Percentiles rank a stretch among this genome's conserved stretches.
These are phyloP conservation scores for Zasmidium angulare DNA, from an alignment of 2,329 filamentous ascomycete genomes.

Conservation along the genomic window DNA sequence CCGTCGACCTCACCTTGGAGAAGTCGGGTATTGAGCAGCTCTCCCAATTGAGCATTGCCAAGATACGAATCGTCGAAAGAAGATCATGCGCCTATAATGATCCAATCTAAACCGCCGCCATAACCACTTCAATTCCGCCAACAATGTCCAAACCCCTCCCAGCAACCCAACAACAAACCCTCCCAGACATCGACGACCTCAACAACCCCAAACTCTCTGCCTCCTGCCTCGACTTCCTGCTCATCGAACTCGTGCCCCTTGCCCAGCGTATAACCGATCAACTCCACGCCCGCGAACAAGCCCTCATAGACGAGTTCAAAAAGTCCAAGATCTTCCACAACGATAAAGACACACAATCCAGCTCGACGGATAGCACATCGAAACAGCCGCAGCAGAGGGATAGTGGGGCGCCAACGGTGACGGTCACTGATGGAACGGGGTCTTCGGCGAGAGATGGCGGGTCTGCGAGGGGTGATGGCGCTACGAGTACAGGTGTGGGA, in stretches of 20 bases:
- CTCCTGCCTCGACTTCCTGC: conserved; percentile 87
- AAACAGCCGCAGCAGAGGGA: conserved; percentile 15
- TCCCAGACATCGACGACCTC: conserved; percentile 23
- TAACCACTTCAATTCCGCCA: not conserved
- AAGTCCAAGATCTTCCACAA: conserved; percentile 29
- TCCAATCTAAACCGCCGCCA: not conserved
- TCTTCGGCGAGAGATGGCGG: conserved; percentile 4
- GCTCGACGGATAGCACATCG: not conserved
- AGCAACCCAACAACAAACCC: not conserved
- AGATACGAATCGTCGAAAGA: no score
- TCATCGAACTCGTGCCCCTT: conserved; percentile 96
- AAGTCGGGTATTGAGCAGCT: not conserved
- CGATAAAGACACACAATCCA: conserved; percentile 3
- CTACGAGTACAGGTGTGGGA: conserved; percentile 11
- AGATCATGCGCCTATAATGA: not conserved
- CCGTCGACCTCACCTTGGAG: no score
- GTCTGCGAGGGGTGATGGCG: conserved; percentile 1
- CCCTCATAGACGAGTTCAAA: conserved; percentile 35
- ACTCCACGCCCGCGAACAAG: conserved; percentile 55
- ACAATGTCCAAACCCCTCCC: not conserved
- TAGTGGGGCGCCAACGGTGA: conserved; percentile 14
- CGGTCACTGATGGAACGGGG: conserved; percentile 15
- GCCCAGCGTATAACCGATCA: conserved; percentile 82
- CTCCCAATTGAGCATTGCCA: no score
- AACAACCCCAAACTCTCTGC: conserved; percentile 57